Conservation (phyloP, 176 grass and related monocot species). For the Aegilops umbellulata region DNA sequence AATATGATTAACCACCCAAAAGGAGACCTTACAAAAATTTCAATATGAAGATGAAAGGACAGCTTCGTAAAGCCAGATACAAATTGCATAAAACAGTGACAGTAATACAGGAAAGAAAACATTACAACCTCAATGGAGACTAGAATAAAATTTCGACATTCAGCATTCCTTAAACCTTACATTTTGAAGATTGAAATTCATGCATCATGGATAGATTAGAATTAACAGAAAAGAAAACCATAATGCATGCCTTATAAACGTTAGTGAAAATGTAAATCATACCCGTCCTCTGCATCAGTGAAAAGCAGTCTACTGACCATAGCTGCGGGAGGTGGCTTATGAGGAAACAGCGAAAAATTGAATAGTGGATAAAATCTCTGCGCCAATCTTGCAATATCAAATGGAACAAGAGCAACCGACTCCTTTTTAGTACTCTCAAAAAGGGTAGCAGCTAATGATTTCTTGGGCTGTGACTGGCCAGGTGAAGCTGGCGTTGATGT, state of each 20-base stretch:
- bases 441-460: constrained; percentile 84
- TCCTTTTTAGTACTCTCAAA: constrained; percentile 72
- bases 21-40: background rate
- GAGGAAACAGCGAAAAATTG: constrained; percentile 67
- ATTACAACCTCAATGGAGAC: background rate
- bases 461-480: constrained; percentile 59
- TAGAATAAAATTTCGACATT: constrained; percentile 22
- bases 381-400: constrained; percentile 71
- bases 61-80: constrained; percentile 23
- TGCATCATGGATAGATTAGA: background rate
- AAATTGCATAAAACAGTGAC: constrained; percentile 18
- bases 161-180: background rate
- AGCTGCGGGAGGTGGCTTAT: constrained; percentile 69
- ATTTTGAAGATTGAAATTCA: constrained; percentile 27
- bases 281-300: constrained; percentile 97
- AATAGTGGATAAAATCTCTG: constrained; percentile 66
- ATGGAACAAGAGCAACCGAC: constrained; percentile 69
- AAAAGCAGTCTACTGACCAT: constrained; percentile 76
- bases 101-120: constrained; percentile 20
- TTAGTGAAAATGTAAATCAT: constrained; percentile 19
- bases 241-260: background rate
- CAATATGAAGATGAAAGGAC: background rate
- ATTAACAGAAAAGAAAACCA: constrained; percentile 9
- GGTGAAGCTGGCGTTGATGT: constrained; percentile 39
- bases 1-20: constrained; percentile 25